Evolutionary conservation across 2,329 filamentous ascomycete species (phyloP).

Genomic region (Trichoderma asperellum): DNA sequence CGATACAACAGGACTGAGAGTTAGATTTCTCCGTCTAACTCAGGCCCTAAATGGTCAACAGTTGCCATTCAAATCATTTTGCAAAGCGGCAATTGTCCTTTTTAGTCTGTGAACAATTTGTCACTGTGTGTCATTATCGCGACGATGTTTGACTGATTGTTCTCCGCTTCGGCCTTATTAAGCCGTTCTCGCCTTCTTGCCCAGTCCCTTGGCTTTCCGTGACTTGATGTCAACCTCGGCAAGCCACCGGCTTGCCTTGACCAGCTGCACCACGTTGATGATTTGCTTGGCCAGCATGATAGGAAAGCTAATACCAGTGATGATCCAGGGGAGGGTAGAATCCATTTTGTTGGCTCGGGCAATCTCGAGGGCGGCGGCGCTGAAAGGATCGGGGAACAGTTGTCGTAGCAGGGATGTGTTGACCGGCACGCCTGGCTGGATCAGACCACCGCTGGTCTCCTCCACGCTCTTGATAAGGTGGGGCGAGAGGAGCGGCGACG

Average conservation of each 20-base stretch:
- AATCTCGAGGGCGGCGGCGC: conserved; percentile 87
- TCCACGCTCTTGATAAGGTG: conserved; percentile 72
- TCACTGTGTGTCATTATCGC: background rate
- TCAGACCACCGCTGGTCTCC: conserved; percentile 54
- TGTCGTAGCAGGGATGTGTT: conserved; percentile 70
- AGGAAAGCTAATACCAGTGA: conserved; percentile 78
- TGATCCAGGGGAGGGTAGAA: conserved; percentile 67
- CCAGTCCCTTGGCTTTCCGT: conserved; percentile 59
- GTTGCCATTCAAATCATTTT: background rate
- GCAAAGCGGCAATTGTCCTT: background rate
- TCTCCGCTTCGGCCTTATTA: background rate
- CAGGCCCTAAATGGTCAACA: background rate
- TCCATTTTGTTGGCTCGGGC: conserved; percentile 94
- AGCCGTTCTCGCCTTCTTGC: conserved; percentile 44
- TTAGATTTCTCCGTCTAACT: background rate
- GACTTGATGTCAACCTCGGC: conserved; percentile 83
- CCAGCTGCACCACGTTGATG: conserved; percentile 91
- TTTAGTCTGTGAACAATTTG: background rate
- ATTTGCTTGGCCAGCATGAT: conserved; percentile 91
- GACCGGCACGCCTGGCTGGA: conserved; percentile 70
- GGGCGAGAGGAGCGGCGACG: conserved; percentile 84
- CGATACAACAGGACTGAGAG: background rate
- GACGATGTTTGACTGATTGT: background rate
- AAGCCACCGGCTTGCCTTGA: conserved; percentile 90
- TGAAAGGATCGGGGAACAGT: conserved; percentile 87